Conservation (phyloP, 2,329 filamentous ascomycete species). For the Paecilomyces sp. region DNA sequence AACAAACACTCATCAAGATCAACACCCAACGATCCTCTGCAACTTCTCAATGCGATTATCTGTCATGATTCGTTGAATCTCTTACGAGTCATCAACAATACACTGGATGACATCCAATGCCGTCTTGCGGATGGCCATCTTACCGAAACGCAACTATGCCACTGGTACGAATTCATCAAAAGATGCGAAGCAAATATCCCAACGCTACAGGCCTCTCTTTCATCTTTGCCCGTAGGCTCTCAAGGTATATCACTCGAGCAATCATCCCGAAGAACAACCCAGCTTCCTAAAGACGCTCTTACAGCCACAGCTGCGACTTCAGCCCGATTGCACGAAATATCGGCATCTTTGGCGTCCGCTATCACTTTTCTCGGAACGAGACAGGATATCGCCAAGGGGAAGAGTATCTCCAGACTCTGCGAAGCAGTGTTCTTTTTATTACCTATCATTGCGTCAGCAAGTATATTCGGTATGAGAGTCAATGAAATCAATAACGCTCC, state of each 20-base stretch:
- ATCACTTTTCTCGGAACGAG: not conserved
- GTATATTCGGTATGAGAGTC: not conserved
- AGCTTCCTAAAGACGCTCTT: not conserved
- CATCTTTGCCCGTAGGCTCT: not conserved
- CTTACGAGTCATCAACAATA: not conserved
- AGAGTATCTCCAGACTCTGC: not conserved
- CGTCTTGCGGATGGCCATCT: not conserved
- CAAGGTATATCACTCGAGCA: not conserved
- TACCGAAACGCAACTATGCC: not conserved
- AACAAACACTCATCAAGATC: not conserved
- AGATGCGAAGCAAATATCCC: not conserved
- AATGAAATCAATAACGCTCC: not conserved
- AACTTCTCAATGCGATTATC: not conserved
- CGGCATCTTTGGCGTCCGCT: not conserved
- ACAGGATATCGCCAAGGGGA: not conserved
- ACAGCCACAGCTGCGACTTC: not conserved
- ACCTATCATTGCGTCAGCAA: not conserved
- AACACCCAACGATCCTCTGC: not conserved
- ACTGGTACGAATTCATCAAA: not conserved
- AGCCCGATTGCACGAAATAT: not conserved
- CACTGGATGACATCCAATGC: not conserved
- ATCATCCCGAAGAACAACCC: not conserved
- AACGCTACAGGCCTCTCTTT: not conserved
- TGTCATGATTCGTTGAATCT: not conserved
- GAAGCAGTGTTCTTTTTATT: not conserved